Percentiles rank a stretch among this genome's conserved stretches.
Evolutionary conservation across 2,329 filamentous ascomycete genomes (phyloP).

Genomic region (Epichloe sylvatica): DNA sequence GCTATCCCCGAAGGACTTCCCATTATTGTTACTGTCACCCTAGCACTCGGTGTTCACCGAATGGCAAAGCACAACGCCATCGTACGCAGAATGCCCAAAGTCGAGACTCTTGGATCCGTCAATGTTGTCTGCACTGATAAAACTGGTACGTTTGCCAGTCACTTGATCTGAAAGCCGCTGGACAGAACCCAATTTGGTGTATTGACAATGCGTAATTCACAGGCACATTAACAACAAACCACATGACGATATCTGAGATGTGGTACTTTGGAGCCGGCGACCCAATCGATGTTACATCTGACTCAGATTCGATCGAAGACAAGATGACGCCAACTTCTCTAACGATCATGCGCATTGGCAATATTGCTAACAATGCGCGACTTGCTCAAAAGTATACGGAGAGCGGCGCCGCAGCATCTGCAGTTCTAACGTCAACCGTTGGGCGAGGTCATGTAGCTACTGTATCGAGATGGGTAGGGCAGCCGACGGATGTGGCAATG

Average conservation of each 20-base stretch:
- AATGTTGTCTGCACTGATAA: conserved; percentile 99
- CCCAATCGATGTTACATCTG: conserved; percentile 38
- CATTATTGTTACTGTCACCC: conserved; percentile 94
- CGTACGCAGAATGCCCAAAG: conserved; percentile 87
- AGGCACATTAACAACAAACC: conserved; percentile 90
- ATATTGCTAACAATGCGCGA: conserved; percentile 89
- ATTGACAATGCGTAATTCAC: background rate
- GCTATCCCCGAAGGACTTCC: conserved; percentile 92
- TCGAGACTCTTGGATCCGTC: conserved; percentile 94
- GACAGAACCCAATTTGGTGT: background rate
- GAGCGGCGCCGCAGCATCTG: conserved; percentile 51
- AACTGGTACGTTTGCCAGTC: conserved; percentile 45
- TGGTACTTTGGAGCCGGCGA: conserved; percentile 71
- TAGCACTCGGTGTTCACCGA: conserved; percentile 84
- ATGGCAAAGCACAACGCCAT: conserved; percentile 96
- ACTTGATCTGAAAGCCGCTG: background rate
- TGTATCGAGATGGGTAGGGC: conserved; percentile 87
- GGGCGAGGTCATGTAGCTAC: conserved; percentile 41
- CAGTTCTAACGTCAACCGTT: conserved; percentile 75
- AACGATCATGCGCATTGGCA: conserved; percentile 78
- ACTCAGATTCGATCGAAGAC: conserved; percentile 38
- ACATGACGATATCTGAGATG: conserved; percentile 94
- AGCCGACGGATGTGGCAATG: conserved; percentile 95
- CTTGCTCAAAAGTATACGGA: conserved; percentile 60
- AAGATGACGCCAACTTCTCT: conserved; percentile 60